These are phyloP conservation scores for Calendula officinalis DNA, from an alignment of 129 eudicot species.

Conservation along the genomic window DNA sequence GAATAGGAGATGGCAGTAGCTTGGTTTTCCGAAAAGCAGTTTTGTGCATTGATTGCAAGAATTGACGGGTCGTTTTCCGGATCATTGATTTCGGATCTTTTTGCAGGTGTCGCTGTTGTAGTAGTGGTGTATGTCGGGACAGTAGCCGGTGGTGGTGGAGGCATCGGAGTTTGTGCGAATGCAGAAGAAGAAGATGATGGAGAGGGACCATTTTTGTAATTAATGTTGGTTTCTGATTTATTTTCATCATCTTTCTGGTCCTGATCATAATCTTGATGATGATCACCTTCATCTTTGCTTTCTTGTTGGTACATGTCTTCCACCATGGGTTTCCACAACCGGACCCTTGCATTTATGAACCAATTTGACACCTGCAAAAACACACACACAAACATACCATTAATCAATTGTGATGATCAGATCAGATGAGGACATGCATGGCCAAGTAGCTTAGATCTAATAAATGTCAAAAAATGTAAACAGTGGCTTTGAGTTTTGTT, in stretches of 20 bases:
- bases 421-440: conserved; percentile 16
- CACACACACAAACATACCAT: conserved; percentile 3
- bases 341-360: conserved; percentile 99
- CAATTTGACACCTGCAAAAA: conserved; percentile 87
- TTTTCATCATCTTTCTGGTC: conserved; percentile 19
- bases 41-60: conserved; percentile 49
- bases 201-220: conserved; percentile 34
- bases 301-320: conserved; percentile 98
- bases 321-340: conserved; percentile 99
- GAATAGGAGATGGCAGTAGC: conserved; percentile 20
- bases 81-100: conserved; percentile 52
- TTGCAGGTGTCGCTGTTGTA: conserved; percentile 23
- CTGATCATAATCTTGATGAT: conserved; percentile 8
- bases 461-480: conserved; percentile 12
- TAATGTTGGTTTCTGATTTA: conserved; percentile 17
- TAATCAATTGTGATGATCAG: conserved; percentile 1
- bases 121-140: too few species aligned
- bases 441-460: conserved; percentile 2
- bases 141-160: conserved; percentile 30
- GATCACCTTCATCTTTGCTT: conserved; percentile 57
- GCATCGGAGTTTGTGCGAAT: conserved; percentile 61
- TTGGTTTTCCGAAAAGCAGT: conserved; percentile 46
- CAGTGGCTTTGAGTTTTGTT: conserved; percentile 21
- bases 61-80: conserved; percentile 59
- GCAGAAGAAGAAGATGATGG: conserved; percentile 30